Base-by-base conservation (phyloP, 140 eudicot species). In the Erigeron philadelphicus region DNA sequence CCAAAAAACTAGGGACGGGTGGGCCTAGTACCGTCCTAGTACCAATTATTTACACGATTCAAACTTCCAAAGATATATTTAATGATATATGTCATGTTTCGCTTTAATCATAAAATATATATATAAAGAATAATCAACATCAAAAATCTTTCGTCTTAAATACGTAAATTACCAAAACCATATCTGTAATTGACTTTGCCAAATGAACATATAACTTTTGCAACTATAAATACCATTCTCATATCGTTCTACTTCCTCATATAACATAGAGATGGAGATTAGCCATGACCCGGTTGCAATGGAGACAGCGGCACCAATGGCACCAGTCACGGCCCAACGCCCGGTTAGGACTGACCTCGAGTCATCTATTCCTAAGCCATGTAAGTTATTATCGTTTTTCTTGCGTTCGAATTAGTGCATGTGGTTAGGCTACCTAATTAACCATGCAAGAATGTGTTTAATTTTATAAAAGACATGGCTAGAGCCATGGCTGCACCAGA, bases 301-400 rank as follows among this genome's bases (percentile, higher is more conserved):
- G 67, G 68, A 54, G 0, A 57, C 68, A 2, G 21, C 13, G 9
- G 72, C 78, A 64, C 78, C 78, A 7, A 5, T 5, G 41, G 78
- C 72, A 0, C 72, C 66, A 0, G 48, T 74, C n/a, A 74, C 72
- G 1, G 44, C 58, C 66, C 35, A 74, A 61, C 75, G 75, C 61
- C 71, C 18, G 9, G 40, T 76, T 61, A 50, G 75, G 16, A 60
- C 21, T 0, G 71, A 76, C 58, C 71, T 76, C 7, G 80, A 68
- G 31, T 4, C 53, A 15, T 50, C 50, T 62, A 69, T 76, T 49
- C 60, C 75, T 42, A 76, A 76, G 69, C 80, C 80, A 3, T 62
- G 80, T 76, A 52, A 61, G 80, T 49, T 21, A 0, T 42, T 50
- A 16, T 19, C 18, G 1, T 21, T 21, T 21, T 21, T 21, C 25